A percentile compares a stretch with the other conserved stretches of the same genome.
Evolutionary conservation across 441 rosid genomes (phyloP).

Genomic region (Gossypium schwendimanii): DNA sequence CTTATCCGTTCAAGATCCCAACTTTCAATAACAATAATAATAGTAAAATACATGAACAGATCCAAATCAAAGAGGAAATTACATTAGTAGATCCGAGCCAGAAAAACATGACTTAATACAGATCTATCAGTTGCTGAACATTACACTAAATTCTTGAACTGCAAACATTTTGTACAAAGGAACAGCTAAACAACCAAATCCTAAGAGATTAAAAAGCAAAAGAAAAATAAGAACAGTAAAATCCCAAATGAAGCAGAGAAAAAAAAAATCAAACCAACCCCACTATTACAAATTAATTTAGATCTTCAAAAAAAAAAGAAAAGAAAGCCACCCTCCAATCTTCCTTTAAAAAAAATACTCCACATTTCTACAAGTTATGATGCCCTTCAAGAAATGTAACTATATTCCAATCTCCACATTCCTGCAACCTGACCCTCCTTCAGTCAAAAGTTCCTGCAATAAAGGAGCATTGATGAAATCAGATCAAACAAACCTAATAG

Average conservation of each 20-base stretch:
- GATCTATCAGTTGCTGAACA: conserved; percentile 17
- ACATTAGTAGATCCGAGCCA: conserved; percentile 15
- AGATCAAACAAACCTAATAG: not conserved
- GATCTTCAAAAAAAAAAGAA: conserved; percentile 11
- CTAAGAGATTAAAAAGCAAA: conserved; percentile 11
- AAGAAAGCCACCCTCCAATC: conserved; percentile 13
- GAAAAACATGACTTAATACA: conserved; percentile 9
- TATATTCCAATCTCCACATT: conserved; percentile 35
- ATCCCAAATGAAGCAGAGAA: not conserved
- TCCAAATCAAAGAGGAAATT: conserved; percentile 18
- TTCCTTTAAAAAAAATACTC: conserved; percentile 1
- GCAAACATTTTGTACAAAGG: conserved; percentile 37
- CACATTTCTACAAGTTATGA: conserved; percentile 16
- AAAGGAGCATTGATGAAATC: conserved; percentile 2
- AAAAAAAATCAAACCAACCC: conserved; percentile 5
- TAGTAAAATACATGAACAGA: conserved; percentile 7
- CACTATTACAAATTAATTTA: conserved; percentile 13
- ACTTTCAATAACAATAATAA: not conserved
- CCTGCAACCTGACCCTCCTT: conserved; percentile 51
- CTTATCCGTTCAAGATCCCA: not conserved
- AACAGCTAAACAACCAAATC: conserved; percentile 34
- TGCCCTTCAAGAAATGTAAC: conserved; percentile 13
- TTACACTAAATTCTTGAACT: conserved; percentile 25
- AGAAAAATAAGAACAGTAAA: conserved; percentile 6
- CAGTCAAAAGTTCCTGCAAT: conserved; percentile 48